Evolutionary conservation across 345 rosid genomes (phyloP).

Genomic region (Cardamine occulta): DNA sequence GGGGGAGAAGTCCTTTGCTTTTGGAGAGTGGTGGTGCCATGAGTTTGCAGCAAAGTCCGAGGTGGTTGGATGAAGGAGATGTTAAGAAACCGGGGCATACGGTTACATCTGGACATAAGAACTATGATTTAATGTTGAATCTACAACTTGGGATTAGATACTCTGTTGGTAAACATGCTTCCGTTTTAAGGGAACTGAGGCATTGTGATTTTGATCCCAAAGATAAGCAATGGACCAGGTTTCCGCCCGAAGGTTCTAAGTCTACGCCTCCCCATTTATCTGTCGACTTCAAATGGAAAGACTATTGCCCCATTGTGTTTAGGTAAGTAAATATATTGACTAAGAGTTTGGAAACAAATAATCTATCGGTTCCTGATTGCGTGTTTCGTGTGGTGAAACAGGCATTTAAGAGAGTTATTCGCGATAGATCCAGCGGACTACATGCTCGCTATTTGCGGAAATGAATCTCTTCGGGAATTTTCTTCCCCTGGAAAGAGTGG

Average conservation of each 20-base stretch:
- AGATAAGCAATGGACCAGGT: slow-evolving; percentile 78
- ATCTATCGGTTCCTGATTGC: background rate
- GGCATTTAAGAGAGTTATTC: slow-evolving; percentile 72
- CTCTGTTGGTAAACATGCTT: slow-evolving; percentile 73
- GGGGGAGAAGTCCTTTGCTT: slow-evolving; percentile 36
- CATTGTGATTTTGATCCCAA: slow-evolving; percentile 74
- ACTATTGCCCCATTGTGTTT: slow-evolving; percentile 81
- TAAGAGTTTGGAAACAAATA: background rate
- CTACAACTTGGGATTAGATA: slow-evolving; percentile 82
- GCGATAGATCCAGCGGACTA: slow-evolving; percentile 65
- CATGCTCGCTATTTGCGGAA: slow-evolving; percentile 76
- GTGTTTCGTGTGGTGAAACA: slow-evolving; percentile 39
- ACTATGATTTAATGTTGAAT: slow-evolving; percentile 71
- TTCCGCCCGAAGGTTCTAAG: slow-evolving; percentile 80
- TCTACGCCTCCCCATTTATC: slow-evolving; percentile 74
- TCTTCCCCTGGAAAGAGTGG: slow-evolving; percentile 85
- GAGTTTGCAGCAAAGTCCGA: slow-evolving; percentile 58
- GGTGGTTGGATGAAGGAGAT: slow-evolving; percentile 57
- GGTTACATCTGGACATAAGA: slow-evolving; percentile 63
- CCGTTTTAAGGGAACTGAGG: slow-evolving; percentile 56
- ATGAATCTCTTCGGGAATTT: slow-evolving; percentile 69
- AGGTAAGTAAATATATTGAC: slow-evolving; percentile 43
- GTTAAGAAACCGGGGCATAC: slow-evolving; percentile 67
- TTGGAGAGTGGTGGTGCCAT: slow-evolving; percentile 42
- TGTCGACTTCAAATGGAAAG: slow-evolving; percentile 75